Conservation (phyloP, 163 green algal genomes). For the Prototheca wickerhamii region DNA sequence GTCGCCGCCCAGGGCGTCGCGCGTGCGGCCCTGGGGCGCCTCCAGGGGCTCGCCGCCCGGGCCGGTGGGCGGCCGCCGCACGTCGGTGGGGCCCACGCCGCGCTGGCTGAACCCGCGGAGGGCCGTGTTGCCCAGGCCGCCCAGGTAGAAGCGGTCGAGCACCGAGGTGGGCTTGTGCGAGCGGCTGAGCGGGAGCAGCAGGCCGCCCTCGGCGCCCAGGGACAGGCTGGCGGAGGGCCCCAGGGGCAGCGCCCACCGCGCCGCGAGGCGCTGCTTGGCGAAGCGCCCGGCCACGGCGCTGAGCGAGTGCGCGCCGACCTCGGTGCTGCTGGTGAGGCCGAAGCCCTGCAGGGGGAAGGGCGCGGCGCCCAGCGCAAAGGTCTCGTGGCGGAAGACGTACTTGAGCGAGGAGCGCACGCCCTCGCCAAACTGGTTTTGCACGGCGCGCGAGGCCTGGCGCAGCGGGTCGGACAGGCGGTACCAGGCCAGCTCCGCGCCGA, state of each 20-base stretch:
- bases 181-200: constrained; percentile 30
- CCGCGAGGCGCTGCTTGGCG: constrained; percentile 17
- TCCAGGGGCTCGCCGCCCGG: background rate
- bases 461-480: constrained; percentile 23
- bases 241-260: constrained; percentile 12
- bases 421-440: constrained; percentile 35
- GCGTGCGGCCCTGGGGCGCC: background rate
- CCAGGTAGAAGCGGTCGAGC: constrained; percentile 44
- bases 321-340: constrained; percentile 3
- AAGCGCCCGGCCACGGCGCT: constrained; percentile 26
- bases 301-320: constrained; percentile 21
- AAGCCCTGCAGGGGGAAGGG: constrained; percentile 15
- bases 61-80: constrained; percentile 9
- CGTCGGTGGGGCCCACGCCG: constrained; percentile 29
- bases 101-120: constrained; percentile 38
- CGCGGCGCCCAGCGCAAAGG: constrained; percentile 3
- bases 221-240: background rate
- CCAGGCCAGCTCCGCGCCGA: constrained; percentile 42
- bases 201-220: constrained; percentile 12
- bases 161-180: constrained; percentile 14
- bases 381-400: constrained; percentile 20
- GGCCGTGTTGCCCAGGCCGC: constrained; percentile 15
- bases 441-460: constrained; percentile 17
- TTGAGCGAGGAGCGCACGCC: constrained; percentile 32
- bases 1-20: constrained; percentile 38